Evolutionary conservation across 1,139 yeast genomes (phyloP).

Genomic region (Yamadazyma oceani): DNA sequence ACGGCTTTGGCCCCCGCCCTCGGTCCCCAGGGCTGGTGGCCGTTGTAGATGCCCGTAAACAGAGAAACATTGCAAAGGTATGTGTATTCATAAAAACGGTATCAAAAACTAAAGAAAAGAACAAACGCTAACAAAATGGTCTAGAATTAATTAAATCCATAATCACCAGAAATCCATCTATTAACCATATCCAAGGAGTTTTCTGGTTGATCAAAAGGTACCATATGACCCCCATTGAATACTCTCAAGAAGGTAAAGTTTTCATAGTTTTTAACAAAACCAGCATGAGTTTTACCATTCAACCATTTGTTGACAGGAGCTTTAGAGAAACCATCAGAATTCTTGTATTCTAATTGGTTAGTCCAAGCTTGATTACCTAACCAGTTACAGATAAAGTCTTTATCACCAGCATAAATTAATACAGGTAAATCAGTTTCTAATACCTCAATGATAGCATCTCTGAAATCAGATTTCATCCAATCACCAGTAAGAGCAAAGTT

Average conservation of each 20-base stretch:
- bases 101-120: not conserved
- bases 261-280: constrained; percentile 47
- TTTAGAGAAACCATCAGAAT: constrained; percentile 48
- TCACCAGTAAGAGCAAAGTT: constrained; percentile 86
- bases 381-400: constrained; percentile 87
- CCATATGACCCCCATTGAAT: constrained; percentile 53
- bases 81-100: no score
- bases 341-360: constrained; percentile 65
- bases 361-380: constrained; percentile 86
- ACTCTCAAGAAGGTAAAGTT: constrained; percentile 50
- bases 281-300: constrained; percentile 40
- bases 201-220: constrained; percentile 50
- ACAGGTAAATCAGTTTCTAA: constrained; percentile 65
- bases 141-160: constrained; percentile 13
- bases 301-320: constrained; percentile 43
- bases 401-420: constrained; percentile 80
- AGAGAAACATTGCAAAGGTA: no score
- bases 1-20: no score
- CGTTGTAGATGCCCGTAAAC: no score
- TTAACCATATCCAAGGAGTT: constrained; percentile 47
- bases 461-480: constrained; percentile 86
- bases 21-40: no score
- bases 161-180: constrained; percentile 46
- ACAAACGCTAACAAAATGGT: not conserved
- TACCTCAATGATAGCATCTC: constrained; percentile 55